Evolutionary conservation across 192 early-diverging fungal genomes (phyloP).

Genomic region (Backusella westeae): DNA sequence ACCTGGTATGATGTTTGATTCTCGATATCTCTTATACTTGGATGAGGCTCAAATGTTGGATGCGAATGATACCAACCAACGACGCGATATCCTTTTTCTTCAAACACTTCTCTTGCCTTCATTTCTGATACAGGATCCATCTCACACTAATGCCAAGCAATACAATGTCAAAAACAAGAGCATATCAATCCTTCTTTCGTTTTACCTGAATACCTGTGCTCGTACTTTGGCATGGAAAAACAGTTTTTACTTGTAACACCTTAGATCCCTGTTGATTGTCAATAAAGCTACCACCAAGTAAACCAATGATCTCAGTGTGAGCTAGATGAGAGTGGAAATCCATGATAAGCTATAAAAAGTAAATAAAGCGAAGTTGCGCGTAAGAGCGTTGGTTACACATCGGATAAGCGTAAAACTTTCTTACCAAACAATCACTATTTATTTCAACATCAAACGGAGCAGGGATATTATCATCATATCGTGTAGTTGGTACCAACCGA

Average conservation of each 20-base stretch:
- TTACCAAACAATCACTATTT: slow-evolving; percentile 52
- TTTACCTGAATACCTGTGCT: slow-evolving; percentile 59
- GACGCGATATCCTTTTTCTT: slow-evolving; percentile 52
- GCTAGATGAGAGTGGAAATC: slow-evolving; percentile 92
- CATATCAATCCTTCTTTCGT: not conserved
- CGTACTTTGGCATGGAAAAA: slow-evolving; percentile 79
- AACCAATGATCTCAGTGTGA: slow-evolving; percentile 90
- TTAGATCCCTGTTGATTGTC: slow-evolving; percentile 22
- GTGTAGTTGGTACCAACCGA: slow-evolving; percentile 45
- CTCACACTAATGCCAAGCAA: slow-evolving; percentile 64
- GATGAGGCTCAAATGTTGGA: slow-evolving; percentile 88
- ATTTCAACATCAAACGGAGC: slow-evolving; percentile 56
- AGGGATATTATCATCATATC: slow-evolving; percentile 41
- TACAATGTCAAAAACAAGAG: not conserved
- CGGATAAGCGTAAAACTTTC: not conserved
- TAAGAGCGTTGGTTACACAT: not conserved
- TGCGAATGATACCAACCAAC: slow-evolving; percentile 99
- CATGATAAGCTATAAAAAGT: slow-evolving; percentile 69
- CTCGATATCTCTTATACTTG: slow-evolving; percentile 87
- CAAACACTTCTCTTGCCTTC: slow-evolving; percentile 76
- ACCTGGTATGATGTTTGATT: slow-evolving; percentile 88
- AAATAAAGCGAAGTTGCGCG: slow-evolving; percentile 1
- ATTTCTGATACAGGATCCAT: slow-evolving; percentile 91
- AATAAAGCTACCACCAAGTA: slow-evolving; percentile 80
- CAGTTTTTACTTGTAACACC: slow-evolving; percentile 58